Evolutionary conservation across 2,329 filamentous ascomycete genomes (phyloP).

Genomic region (Arthrobotrys sphaeroides): DNA sequence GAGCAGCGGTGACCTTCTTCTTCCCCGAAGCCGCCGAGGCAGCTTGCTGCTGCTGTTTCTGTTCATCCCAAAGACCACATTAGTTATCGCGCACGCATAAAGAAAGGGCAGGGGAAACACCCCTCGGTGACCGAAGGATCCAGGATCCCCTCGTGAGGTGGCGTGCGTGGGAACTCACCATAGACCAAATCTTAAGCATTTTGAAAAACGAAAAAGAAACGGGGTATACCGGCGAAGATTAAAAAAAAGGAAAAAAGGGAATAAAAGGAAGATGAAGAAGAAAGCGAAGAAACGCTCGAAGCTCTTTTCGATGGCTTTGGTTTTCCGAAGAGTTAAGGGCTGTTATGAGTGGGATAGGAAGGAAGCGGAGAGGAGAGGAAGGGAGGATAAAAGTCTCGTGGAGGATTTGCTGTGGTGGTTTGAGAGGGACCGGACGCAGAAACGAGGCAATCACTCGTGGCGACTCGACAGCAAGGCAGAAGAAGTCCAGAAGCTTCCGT

Average conservation of each 20-base stretch:
- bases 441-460: conserved; percentile 52
- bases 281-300: no score
- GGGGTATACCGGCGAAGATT: neutral
- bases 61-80: conserved; percentile 58
- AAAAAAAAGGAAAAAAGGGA: neutral
- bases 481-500: conserved; percentile 53
- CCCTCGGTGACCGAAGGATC: conserved; percentile 12
- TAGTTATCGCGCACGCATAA: conserved; percentile 54
- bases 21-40: conserved; percentile 87
- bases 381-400: conserved; percentile 11
- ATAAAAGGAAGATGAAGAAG: neutral
- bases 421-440: neutral
- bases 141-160: neutral
- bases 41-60: conserved; percentile 97
- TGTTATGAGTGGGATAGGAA: neutral
- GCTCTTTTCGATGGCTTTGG: no score
- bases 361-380: neutral
- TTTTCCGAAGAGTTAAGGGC: no score
- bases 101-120: no score
- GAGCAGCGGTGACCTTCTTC: conserved; percentile 98
- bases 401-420: neutral
- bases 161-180: conserved; percentile 72
- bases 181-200: conserved; percentile 99
- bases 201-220: conserved; percentile 7
- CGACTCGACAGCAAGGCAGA: conserved; percentile 39